Conservation (phyloP, 2,329 filamentous ascomycete genomes). For the Shiraia bambusicola region DNA sequence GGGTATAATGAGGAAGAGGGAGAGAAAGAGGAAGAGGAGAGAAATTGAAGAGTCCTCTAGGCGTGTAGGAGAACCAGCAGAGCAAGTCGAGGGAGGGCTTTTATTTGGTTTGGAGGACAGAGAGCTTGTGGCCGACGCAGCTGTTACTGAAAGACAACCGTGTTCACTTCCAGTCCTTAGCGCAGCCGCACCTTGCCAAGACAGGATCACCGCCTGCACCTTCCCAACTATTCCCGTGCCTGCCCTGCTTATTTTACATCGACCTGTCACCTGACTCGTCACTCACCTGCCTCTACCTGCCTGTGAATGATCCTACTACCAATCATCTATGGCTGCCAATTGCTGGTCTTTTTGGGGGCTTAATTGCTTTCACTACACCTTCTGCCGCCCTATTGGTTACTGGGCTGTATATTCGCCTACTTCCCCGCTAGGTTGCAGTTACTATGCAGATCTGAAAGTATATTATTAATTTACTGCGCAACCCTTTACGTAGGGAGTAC, state of each 20-base stretch:
- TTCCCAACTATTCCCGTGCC: too few relatives aligned
- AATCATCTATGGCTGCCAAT: too few relatives aligned
- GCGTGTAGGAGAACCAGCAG: conserved; percentile 19
- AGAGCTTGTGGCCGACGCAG: conserved; percentile 24
- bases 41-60: conserved; percentile 19
- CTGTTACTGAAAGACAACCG: conserved; percentile 13
- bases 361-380: too few relatives aligned
- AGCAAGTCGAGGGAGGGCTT: conserved; percentile 18
- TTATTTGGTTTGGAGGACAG: conserved; percentile 22
- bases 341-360: too few relatives aligned
- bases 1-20: conserved; percentile 7
- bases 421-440: too few relatives aligned
- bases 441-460: conserved; percentile 13
- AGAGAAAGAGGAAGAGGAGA: conserved; percentile 7
- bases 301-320: too few relatives aligned
- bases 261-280: too few relatives aligned
- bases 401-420: too few relatives aligned
- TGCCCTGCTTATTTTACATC: too few relatives aligned
- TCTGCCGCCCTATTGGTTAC: too few relatives aligned
- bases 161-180: conserved; percentile 17
- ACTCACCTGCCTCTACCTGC: too few relatives aligned
- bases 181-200: conserved; percentile 7
- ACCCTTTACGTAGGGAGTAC: conserved; percentile 9
- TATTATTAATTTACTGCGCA: conserved; percentile 30
- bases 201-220: conserved; percentile 5